Conservation (phyloP, 148 eudicot species). For the Camellia japonica region DNA sequence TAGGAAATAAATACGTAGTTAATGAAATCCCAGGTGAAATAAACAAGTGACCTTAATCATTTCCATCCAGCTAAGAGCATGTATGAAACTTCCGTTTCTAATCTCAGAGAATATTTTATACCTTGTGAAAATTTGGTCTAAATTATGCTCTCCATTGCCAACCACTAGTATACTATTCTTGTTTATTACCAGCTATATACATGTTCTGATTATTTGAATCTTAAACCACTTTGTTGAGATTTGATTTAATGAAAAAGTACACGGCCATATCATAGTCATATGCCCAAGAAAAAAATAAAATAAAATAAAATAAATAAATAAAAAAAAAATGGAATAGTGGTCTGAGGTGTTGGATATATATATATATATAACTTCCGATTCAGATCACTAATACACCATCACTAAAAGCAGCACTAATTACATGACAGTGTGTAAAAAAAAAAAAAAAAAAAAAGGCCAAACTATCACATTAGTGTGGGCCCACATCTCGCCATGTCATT, state of each 20-base stretch:
- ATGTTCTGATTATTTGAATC: too few relatives aligned
- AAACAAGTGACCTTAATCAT: constrained; percentile 7
- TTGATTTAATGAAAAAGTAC: too few relatives aligned
- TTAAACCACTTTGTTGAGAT: too few relatives aligned
- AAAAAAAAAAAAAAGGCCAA: too few relatives aligned
- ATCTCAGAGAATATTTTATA: not conserved
- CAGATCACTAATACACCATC: not conserved
- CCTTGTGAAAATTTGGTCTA: not conserved
- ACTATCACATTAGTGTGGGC: too few relatives aligned
- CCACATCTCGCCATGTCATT: too few relatives aligned
- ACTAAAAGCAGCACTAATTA: not conserved
- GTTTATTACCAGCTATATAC: too few relatives aligned
- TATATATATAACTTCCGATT: not conserved
- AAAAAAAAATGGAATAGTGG: too few relatives aligned
- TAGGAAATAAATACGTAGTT: not conserved
- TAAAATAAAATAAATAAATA: too few relatives aligned
- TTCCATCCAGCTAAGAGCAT: not conserved
- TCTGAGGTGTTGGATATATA: not conserved
- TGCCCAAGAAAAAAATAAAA: too few relatives aligned
- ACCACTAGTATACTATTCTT: too few relatives aligned
- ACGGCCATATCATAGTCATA: too few relatives aligned
- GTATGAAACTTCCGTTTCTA: not conserved
- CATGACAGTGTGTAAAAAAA: not conserved
- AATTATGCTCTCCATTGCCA: not conserved
- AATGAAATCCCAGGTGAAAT: not conserved